phyloP scores from a whole-genome alignment of 495 filamentous ascomycete species.

The Penicillium dipodomyicola region DNA sequence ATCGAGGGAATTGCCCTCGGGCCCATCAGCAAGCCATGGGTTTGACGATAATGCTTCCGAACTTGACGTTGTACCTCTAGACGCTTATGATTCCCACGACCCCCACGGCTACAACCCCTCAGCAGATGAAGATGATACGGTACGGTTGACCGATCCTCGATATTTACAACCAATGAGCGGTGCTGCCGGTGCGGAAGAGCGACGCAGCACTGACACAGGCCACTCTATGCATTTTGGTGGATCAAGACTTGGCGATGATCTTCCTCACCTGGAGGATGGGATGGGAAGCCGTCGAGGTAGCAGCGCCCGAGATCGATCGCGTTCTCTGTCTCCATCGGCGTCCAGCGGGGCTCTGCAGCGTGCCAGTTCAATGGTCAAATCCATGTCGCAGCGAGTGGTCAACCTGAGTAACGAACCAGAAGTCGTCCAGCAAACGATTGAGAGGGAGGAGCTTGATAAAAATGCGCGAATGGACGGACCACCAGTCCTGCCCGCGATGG shows the following conservation, averaged over 20 bases:
- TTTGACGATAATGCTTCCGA: constrained; percentile 32
- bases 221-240: constrained; percentile 53
- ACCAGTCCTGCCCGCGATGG: constrained; percentile 56
- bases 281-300: constrained; percentile 48
- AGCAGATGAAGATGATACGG: constrained; percentile 61
- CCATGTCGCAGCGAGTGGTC: constrained; percentile 96
- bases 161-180: constrained; percentile 69
- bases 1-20: constrained; percentile 21
- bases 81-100: constrained; percentile 26
- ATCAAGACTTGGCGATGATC: constrained; percentile 62
- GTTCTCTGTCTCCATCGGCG: constrained; percentile 66
- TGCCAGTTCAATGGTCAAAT: constrained; percentile 89
- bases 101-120: constrained; percentile 49
- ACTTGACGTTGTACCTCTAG: constrained; percentile 34
- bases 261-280: constrained; percentile 53
- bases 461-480: constrained; percentile 53
- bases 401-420: constrained; percentile 90
- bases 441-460: constrained; percentile 60
- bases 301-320: constrained; percentile 48
- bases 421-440: constrained; percentile 70
- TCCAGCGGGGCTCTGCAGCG: constrained; percentile 65
- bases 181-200: constrained; percentile 45
- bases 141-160: constrained; percentile 59
- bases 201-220: constrained; percentile 58
- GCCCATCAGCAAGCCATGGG: constrained; percentile 20